Base-by-base conservation (phyloP, 1,284 basidiomycete genomes). In the Pascua guehoae region DNA sequence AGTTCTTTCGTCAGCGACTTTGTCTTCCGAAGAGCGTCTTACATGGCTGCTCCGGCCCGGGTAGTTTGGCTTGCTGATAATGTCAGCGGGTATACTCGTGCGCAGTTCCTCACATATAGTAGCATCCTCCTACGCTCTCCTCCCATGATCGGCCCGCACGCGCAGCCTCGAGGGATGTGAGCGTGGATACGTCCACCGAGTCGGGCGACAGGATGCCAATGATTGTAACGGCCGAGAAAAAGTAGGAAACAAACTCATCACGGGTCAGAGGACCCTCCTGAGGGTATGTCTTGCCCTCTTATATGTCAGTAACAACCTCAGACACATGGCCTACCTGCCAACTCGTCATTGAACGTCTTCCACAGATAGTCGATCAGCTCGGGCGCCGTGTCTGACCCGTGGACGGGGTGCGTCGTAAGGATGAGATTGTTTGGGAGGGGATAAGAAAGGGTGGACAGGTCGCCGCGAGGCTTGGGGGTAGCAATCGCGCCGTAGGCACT, bases 41-140 rank as follows among this genome's bases (percentile, higher is more conserved):
- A 91, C 89, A 81, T 94, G 92, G 41, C 89, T 91, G 4, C 89
- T 90, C 58, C 92, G 83, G n/a, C 92, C 91, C 3, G 89, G 90
- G 77, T 94, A 93, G 74, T 93, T 93, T 41, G 90, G 89, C 77
- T 93, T 94, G 59, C 92, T 83, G 83, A 32, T 12, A 15, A 41
- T n/a, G 49, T 53, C 38, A 54, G 49, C 52, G 49, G 53, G 56
- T 40, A 18, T 37, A 52, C 41, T 47, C 38, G 45, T 24, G 39
- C 54, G 24, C 24, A 32, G 24, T 32, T 32, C 65, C 60, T 79
- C 81, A 72, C 78, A 89, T 88, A 73, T 91, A 89, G 79, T 91
- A 93, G 71, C 83, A 88, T 0, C 91, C 91, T 38, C 85, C 86
- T 4, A 94, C 74, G 65, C 82, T 84, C 15, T 85, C 83, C 62